A percentile compares a stretch with the other conserved stretches of the same genome.
Conservation (phyloP, 176 grass and related monocot genomes). For the Sorghum bicolor region Sorghum_bicolor_NCBIv3 NC_012879.2:54442501-54443000, state of each 20-base stretch:
- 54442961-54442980: constrained; percentile 39
- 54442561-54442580: neutral
- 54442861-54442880: constrained; percentile 33
- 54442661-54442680: neutral
- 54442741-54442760: constrained; percentile 35
- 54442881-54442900: neutral
- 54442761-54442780: neutral
- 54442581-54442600: neutral
- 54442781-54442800: constrained; percentile 36
- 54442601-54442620: neutral
- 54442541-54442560: neutral
- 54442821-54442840: constrained; percentile 64
- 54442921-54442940: neutral
- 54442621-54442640: neutral
- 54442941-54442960: constrained; percentile 44
- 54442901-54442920: neutral
- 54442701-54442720: constrained; percentile 34
- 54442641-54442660: neutral
- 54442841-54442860: constrained; percentile 77
- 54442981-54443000: constrained; percentile 29
- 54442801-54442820: constrained; percentile 60
- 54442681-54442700: neutral
- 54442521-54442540: no score
- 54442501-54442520: neutral
- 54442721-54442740: constrained; percentile 49